A percentile compares a stretch with the other conserved stretches of the same genome.
These are phyloP conservation scores for Scenedesmus sp. DNA, from an alignment of 163 green algal species.

Conservation along the genomic window DNA sequence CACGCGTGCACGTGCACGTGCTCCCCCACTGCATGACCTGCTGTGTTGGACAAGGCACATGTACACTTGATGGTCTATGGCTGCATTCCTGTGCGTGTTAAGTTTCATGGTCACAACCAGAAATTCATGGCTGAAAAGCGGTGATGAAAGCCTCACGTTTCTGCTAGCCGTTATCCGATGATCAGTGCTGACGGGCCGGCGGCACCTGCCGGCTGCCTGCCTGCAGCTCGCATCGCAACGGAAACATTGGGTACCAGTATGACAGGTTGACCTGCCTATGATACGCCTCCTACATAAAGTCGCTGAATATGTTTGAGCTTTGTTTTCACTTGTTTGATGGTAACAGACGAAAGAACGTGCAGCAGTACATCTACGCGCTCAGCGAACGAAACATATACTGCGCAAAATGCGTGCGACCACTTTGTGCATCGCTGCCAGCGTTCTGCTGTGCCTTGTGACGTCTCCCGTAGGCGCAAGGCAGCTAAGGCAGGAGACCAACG, in stretches of 20 bases:
- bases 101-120: no score
- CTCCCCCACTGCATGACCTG: no score
- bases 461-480: background rate
- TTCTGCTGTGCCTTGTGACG: background rate
- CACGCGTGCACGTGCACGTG: no score
- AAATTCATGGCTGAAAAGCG: no score
- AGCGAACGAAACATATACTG: background rate
- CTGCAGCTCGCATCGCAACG: background rate
- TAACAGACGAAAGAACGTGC: background rate
- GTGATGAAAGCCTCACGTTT: background rate
- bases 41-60: no score
- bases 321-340: background rate
- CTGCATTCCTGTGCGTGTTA: no score
- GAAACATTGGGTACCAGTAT: background rate
- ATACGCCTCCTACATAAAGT: background rate
- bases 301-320: background rate
- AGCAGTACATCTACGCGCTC: constrained; percentile 1
- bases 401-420: background rate
- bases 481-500: background rate
- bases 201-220: background rate
- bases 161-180: background rate
- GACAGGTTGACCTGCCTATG: background rate
- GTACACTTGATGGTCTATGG: no score
- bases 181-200: background rate
- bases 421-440: background rate